Base-by-base conservation (phyloP, 208 protist genomes). In the Crithidia expoeki region DNA sequence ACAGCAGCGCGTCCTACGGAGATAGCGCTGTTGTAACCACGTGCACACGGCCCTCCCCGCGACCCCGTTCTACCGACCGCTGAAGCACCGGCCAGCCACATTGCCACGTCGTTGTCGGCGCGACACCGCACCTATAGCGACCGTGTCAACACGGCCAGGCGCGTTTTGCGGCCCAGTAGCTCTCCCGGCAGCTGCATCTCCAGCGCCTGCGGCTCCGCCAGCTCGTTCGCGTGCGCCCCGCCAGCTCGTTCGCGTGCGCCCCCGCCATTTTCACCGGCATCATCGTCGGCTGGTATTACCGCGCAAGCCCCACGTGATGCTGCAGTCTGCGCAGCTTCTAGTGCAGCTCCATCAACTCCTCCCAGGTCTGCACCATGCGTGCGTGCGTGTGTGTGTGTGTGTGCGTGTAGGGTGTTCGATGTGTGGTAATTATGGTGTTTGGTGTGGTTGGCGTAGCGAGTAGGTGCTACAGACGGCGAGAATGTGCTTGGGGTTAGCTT, bases 1-100 rank as follows among this genome's bases (percentile, higher is more conserved):
- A 55, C 4, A 94, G 52, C 16, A 90, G 74, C 0, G 81, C 74
- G 58, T 94, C 85, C 46, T 92, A 94, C 1, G 77, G 70, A 7
- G 33, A 30, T 50, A 61, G 21, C 11, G 34, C 60, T 12, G 49
- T 60, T 0, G 50, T 25, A 5, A 4, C 42, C 2, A 78, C 62
- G 30, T 68, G 76, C 40, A 69, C 56, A 28, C 23, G 60, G 7
- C 61, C 78, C 75, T 85, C 83, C 65, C 90, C 81, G 16, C 81
- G 78, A 12, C 51, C 69, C 2, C 89, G 17, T 17, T 66, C 70
- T 36, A 92, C 70, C 60, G 84, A 57, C 23, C 76, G 61, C 71
- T 90, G 68, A n/a, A 95, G 52, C 47, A 68, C 52, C 0, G 85
- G 83, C 19, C n/a, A 88, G 62, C 60, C 85, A 91, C 0, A 62